Evolutionary conservation across 192 early-diverging fungal genomes (phyloP).

Genomic region (Coemansia sp.): DNA sequence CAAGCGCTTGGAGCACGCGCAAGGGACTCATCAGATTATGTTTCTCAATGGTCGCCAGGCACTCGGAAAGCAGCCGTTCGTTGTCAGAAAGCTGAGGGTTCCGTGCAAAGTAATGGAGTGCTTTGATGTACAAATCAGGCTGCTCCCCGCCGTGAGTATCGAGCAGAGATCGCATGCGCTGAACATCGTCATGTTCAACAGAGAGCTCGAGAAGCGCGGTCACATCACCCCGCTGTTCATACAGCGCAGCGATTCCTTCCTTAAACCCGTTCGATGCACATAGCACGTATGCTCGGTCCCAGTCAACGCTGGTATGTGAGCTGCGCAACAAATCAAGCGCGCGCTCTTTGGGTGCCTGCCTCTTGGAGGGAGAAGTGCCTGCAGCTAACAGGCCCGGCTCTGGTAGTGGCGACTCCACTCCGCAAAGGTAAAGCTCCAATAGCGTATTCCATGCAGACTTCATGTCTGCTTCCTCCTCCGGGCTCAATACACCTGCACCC

Average conservation of each 20-base stretch:
- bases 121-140: slow-evolving; percentile 64
- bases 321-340: slow-evolving; percentile 67
- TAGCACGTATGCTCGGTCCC: slow-evolving; percentile 87
- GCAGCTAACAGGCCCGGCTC: slow-evolving; percentile 2
- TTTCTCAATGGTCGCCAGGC: slow-evolving; percentile 80
- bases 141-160: slow-evolving; percentile 63
- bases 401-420: slow-evolving; percentile 39
- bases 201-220: slow-evolving; percentile 65
- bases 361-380: neutral
- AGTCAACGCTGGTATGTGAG: slow-evolving; percentile 72
- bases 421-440: slow-evolving; percentile 81
- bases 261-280: slow-evolving; percentile 82
- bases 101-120: slow-evolving; percentile 69
- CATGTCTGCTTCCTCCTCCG: slow-evolving; percentile 56
- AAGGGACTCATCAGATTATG: slow-evolving; percentile 82
- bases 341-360: slow-evolving; percentile 52
- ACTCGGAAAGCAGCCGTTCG: slow-evolving; percentile 55
- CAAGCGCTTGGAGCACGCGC: slow-evolving; percentile 83
- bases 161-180: slow-evolving; percentile 60
- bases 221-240: slow-evolving; percentile 78
- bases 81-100: slow-evolving; percentile 61
- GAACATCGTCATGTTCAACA: slow-evolving; percentile 67
- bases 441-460: slow-evolving; percentile 86
- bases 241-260: slow-evolving; percentile 81
- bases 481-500: slow-evolving; percentile 12